These are phyloP conservation scores for Parascedosporium putredinis DNA, from an alignment of 2,329 filamentous ascomycete species.

Conservation along the genomic window DNA sequence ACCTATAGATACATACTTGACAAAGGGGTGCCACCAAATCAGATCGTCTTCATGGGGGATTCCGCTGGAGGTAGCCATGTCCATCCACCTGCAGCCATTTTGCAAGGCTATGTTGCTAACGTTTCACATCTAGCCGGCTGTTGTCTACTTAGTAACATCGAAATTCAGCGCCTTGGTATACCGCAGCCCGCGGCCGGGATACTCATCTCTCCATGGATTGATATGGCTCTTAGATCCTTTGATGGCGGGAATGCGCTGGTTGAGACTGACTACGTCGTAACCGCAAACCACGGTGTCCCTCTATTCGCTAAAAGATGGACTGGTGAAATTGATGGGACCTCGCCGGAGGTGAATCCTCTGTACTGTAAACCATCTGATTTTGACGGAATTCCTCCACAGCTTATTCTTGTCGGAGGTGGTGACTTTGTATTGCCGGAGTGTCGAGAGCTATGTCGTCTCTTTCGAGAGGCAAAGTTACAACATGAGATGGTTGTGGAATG, in stretches of 20 bases:
- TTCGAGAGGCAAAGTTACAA: not conserved
- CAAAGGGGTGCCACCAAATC: not conserved
- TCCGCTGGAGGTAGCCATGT: not conserved
- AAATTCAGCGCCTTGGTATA: not conserved
- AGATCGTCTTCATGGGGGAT: conserved; percentile 1
- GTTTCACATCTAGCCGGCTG: not conserved
- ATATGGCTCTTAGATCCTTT: not conserved
- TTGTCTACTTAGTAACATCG: not conserved
- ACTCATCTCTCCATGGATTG: not conserved
- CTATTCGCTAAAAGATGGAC: not conserved
- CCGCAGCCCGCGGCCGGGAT: not conserved
- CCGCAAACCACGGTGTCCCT: not conserved
- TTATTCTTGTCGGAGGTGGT: not conserved
- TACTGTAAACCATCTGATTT: conserved; percentile 1
- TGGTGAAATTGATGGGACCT: not conserved
- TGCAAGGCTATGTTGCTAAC: not conserved
- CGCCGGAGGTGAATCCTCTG: not conserved
- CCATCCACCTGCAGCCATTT: not conserved
- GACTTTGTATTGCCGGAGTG: not conserved
- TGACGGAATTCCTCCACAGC: not conserved
- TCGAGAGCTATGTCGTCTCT: not conserved
- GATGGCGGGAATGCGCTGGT: not conserved
- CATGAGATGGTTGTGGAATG: conserved; percentile 1
- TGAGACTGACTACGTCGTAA: not conserved
- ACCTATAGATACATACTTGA: not conserved